Conservation (phyloP, 2,329 filamentous ascomycete genomes). For the Mycosphaerella arachidis region DNA sequence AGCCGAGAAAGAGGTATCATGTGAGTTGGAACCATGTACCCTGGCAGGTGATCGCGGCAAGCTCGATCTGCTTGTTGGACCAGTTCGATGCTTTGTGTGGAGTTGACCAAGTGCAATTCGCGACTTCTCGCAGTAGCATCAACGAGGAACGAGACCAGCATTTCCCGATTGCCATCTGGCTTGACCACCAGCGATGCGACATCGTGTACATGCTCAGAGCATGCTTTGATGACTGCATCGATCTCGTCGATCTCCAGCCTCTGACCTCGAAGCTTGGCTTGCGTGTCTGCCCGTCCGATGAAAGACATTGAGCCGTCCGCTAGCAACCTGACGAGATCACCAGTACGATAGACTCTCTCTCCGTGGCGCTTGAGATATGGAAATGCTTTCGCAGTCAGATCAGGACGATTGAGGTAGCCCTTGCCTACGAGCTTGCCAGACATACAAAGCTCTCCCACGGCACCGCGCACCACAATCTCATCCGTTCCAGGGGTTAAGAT, state of each 20-base stretch:
- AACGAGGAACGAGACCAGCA: constrained; percentile 71
- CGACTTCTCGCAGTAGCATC: constrained; percentile 20
- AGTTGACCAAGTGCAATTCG: constrained; percentile 35
- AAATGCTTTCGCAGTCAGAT: constrained; percentile 75
- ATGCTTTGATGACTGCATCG: constrained; percentile 70
- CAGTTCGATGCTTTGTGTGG: constrained; percentile 23
- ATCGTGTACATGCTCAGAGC: constrained; percentile 57
- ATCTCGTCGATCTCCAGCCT: constrained; percentile 88
- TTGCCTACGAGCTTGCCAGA: constrained; percentile 83
- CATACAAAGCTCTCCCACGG: constrained; percentile 81
- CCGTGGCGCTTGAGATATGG: constrained; percentile 52
- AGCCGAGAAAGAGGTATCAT: constrained; percentile 67
- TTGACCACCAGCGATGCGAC: constrained; percentile 72
- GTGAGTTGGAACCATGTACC: constrained; percentile 89
- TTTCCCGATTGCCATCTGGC: constrained; percentile 70
- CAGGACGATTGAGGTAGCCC: constrained; percentile 75
- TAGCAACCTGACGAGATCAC: constrained; percentile 77
- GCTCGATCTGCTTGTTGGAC: constrained; percentile 38
- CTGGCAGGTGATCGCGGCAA: constrained; percentile 67
- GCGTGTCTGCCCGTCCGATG: constrained; percentile 80
- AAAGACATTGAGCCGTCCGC: constrained; percentile 82
- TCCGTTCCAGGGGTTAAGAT: constrained; percentile 68
- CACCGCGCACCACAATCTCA: constrained; percentile 69
- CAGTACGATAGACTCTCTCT: constrained; percentile 71
- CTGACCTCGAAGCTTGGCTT: constrained; percentile 87